Base-by-base conservation (phyloP, 1,284 basidiomycete genomes). In the Jaminaea rosea region DNA sequence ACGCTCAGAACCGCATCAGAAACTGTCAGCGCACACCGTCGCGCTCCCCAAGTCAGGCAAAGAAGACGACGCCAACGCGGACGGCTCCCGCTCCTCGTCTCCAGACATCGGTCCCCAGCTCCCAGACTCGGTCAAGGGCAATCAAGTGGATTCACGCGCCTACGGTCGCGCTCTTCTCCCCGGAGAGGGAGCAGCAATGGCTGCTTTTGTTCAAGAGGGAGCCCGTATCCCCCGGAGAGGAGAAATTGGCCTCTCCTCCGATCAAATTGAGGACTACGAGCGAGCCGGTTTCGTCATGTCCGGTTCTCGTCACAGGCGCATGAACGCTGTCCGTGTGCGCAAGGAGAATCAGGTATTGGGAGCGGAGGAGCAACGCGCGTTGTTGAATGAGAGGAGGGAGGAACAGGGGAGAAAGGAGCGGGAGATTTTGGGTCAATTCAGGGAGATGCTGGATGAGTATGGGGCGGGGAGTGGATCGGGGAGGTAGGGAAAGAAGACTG, bases 331-430 rank as follows among this genome's bases (percentile, higher is more conserved):
- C 32, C 85, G 94, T 56, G 87, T 96, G 82, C 80, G 93, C 67
- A 94, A 97, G 80, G 93, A 98, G 79, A 94, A 96, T 77, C 93
- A 98, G 77, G 91, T 98, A 56, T 93, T 96, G 73, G 57, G 62
- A 4, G 91, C 92, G 1, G 93, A 97, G 77, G 93, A 98, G 79
- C 94, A 96, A 79, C 79, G 91, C 39, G 87, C 88, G 23, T 89
- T 96, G 53, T 74, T 97, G 67, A 91, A 92, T 76, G 72, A 93
- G 75, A 89, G 94, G 77, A 86, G 81, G 71, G 92, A 97, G 76
- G 92, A 97, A 77, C 83, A 86, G 75, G 83, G 85, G 69, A 83
- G 90, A 76, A 83, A 89, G 74, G 93, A 98, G 64, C 77, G 78
- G 17, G 74, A 79, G 65, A 79, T 80, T 54, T 76, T 80, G 29